Percentiles rank a stretch among this genome's conserved stretches.
phyloP scores from a whole-genome alignment of 331 rosid species.

The Malus hybrid region DNA sequence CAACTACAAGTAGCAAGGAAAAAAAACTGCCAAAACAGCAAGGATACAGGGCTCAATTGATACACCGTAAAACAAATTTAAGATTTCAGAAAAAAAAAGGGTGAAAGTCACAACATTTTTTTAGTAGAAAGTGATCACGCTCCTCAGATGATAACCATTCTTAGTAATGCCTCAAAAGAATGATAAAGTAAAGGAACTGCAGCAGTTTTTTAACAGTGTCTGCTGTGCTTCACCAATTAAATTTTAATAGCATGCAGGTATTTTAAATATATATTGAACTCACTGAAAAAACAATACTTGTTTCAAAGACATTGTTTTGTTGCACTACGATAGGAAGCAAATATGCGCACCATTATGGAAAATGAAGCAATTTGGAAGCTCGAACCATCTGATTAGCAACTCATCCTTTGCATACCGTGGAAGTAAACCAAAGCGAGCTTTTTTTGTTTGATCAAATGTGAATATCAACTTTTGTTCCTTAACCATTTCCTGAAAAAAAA shows the following conservation, averaged over 20 bases:
- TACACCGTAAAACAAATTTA: too few species aligned
- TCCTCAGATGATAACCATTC: background rate
- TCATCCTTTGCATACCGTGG: constrained; percentile 92
- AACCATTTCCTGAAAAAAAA: constrained; percentile 86
- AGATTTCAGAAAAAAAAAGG: too few species aligned
- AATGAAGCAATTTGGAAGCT: constrained; percentile 94
- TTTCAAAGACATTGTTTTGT: background rate
- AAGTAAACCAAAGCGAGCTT: constrained; percentile 86
- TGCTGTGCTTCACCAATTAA: background rate
- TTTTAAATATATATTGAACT: background rate
- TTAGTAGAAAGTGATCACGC: background rate
- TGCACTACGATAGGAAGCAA: background rate
- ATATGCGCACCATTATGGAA: constrained; percentile 72
- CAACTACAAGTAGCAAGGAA: background rate
- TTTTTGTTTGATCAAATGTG: constrained; percentile 75
- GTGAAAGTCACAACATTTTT: background rate
- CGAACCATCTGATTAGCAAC: constrained; percentile 74
- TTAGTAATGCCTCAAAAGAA: background rate
- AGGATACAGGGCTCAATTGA: too few species aligned
- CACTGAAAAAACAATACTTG: background rate
- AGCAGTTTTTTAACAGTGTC: background rate
- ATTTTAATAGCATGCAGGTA: background rate
- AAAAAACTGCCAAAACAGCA: too few species aligned
- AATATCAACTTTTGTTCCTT: constrained; percentile 70
- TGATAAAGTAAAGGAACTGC: background rate